Conservation (phyloP, 305 asterid species). For the Rubia tinctorum region DNA sequence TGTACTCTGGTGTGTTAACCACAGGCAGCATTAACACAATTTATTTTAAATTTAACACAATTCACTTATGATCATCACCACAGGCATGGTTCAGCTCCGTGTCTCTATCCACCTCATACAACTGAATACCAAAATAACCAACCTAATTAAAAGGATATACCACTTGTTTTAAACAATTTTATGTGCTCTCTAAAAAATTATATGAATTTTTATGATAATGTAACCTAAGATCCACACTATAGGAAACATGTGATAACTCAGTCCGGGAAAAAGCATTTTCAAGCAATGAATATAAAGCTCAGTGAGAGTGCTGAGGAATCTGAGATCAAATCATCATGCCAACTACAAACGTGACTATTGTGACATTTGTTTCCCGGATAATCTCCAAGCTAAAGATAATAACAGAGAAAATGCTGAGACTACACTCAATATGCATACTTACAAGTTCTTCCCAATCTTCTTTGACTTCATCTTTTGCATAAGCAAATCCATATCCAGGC, state of each 20-base stretch:
- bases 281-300: background rate
- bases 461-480: conserved; percentile 95
- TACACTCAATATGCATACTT: conserved; percentile 39
- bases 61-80: no score
- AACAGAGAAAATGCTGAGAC: conserved; percentile 6
- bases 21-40: background rate
- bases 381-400: conserved; percentile 1
- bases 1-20: no score
- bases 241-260: background rate
- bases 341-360: background rate
- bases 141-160: no score
- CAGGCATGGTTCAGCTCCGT: background rate
- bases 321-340: background rate
- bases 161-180: background rate
- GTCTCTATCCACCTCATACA: background rate
- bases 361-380: background rate
- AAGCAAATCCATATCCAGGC: conserved; percentile 99
- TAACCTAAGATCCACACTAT: background rate
- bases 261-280: conserved; percentile 1
- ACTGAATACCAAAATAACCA: background rate
- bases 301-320: background rate
- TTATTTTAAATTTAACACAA: background rate
- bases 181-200: background rate
- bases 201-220: no score
- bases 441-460: conserved; percentile 99